A percentile compares a stretch with the other conserved stretches of the same genome.
phyloP scores from a whole-genome alignment of 169 alveolate species.

The Blepharisma undulans region DNA sequence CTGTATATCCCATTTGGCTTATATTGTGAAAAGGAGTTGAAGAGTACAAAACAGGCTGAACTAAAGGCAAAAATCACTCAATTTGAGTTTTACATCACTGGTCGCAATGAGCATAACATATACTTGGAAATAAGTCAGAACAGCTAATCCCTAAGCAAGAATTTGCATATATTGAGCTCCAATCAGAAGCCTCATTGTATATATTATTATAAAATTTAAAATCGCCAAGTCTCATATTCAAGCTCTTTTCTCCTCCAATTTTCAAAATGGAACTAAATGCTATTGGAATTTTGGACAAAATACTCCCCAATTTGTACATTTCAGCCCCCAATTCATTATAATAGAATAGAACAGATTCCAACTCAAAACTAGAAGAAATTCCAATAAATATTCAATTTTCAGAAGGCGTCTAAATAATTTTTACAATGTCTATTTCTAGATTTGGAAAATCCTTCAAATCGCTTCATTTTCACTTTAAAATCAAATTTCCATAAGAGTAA shows the following conservation, averaged over 20 bases:
- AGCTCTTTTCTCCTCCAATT: neutral
- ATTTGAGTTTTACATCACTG: neutral
- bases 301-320: too few relatives aligned
- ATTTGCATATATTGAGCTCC: neutral
- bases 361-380: neutral
- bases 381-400: neutral
- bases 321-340: neutral
- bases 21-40: neutral
- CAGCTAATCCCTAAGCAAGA: neutral
- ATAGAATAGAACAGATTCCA: neutral
- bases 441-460: too few relatives aligned
- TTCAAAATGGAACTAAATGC: neutral
- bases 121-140: neutral
- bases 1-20: neutral
- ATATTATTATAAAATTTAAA: too few relatives aligned
- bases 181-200: neutral
- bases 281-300: neutral
- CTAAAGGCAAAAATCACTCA: neutral
- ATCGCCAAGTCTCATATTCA: neutral
- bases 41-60: neutral
- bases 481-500: too few relatives aligned
- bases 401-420: neutral
- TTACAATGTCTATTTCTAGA: too few relatives aligned
- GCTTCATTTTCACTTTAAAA: too few relatives aligned
- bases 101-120: neutral